Base-by-base conservation (phyloP, 305 asterid species). In the Lippia alba region DNA sequence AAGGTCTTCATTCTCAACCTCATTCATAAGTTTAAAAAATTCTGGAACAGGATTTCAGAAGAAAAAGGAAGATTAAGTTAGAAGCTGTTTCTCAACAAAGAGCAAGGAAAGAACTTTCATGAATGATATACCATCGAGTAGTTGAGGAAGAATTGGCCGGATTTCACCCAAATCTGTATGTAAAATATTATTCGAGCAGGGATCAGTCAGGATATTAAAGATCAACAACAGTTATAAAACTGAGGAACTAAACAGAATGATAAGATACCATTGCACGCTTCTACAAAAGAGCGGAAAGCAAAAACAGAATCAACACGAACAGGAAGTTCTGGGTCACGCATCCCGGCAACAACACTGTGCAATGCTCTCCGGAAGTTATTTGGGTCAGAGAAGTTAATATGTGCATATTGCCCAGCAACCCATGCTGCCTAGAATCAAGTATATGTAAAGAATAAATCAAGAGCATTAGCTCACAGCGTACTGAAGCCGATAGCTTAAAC, bases 381-480 rank as follows among this genome's bases (percentile, higher is more conserved):
- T 32, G 95, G 89, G 67, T 95, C 95, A 11, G 96, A 79, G 86
- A 95, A 95, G 71, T 60, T 84, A 73, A 95, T 73, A 66, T 86
- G 97, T 57, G 99, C 99, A 80, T 92, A 95, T 75, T 95, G 98
- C 67, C 99, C 99, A 12, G 99, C 96, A 86, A 95, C 99, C 99
- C 99, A 95, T 54, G 99, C 98, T 19, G 99, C 99, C 99, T 95
- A 77, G 67, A 75, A 71, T 44, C 78, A 72, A 58, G 70, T 66
- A 74, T 56, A 69, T 76, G 50, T 34, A 56, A 69, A 62, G 61
- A 74, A 72, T 9, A 61, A 19, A 67, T 64, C 45, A 71, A 59
- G 59, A 59, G 33, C 67, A 66, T 57, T 66, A 72, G 65, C 73
- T 64, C 67, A 66, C 62, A 58, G 63, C 46, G 63, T 67, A 50